Conservation (phyloP, 1,284 basidiomycete genomes). For the Cystobasidiaceae sp. region DNA sequence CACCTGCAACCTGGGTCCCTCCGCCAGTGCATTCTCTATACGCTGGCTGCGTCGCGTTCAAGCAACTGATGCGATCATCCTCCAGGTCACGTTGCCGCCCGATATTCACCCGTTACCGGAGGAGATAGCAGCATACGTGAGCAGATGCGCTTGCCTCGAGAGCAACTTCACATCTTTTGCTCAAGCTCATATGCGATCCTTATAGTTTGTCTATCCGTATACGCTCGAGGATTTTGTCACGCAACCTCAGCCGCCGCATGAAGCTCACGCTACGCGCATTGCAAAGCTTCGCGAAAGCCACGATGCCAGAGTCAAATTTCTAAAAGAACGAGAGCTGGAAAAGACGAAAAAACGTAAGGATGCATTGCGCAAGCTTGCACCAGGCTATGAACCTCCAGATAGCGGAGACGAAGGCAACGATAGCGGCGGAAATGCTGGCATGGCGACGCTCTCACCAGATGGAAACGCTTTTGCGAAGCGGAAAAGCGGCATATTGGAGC, state of each 20-base stretch:
- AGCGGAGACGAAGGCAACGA: conserved; percentile 21
- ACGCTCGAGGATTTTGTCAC: conserved; percentile 79
- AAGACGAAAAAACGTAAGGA: conserved; percentile 61
- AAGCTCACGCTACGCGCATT: conserved; percentile 55
- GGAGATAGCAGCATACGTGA: conserved; percentile 76
- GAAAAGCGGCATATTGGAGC: conserved; percentile 14
- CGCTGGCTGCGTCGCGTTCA: too few relatives aligned
- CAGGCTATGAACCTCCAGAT: conserved; percentile 38
- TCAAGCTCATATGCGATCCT: not conserved
- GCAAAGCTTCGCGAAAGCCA: not conserved
- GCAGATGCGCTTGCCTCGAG: too few relatives aligned
- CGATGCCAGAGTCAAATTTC: conserved; percentile 59
- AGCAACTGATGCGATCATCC: too few relatives aligned
- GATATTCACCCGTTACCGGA: conserved; percentile 89
- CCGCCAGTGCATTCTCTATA: conserved; percentile 63
- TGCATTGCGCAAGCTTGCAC: conserved; percentile 38
- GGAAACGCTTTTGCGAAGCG: conserved; percentile 20
- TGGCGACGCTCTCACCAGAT: too few relatives aligned
- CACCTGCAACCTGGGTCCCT: conserved; percentile 79
- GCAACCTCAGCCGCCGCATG: conserved; percentile 58
- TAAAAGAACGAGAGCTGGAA: conserved; percentile 66
- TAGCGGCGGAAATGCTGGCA: too few relatives aligned
- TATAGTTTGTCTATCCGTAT: conserved; percentile 87
- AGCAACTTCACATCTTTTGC: too few relatives aligned
- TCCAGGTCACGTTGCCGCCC: conserved; percentile 69